Conservation (phyloP, 2,329 filamentous ascomycete genomes). For the Ophiosphaerella herpotricha region DNA sequence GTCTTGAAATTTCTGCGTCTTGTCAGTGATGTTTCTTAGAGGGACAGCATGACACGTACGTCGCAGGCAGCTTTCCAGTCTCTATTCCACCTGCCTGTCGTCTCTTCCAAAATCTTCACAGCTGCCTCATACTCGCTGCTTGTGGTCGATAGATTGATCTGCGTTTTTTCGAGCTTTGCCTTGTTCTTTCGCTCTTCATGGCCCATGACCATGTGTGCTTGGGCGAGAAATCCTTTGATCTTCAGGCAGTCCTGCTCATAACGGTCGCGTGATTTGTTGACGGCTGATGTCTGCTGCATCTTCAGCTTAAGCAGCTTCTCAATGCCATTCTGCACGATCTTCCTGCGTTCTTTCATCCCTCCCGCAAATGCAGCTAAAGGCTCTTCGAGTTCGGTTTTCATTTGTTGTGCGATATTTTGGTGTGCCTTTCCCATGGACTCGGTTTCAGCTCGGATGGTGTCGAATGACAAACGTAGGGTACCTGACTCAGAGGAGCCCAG, state of each 20-base stretch:
- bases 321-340: slow-evolving; percentile 92
- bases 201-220: slow-evolving; percentile 99
- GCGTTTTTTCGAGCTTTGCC: slow-evolving; percentile 97
- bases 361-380: slow-evolving; percentile 89
- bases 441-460: slow-evolving; percentile 84
- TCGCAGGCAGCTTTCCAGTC: slow-evolving; percentile 98
- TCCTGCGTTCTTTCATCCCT: slow-evolving; percentile 93
- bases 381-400: slow-evolving; percentile 96
- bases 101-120: slow-evolving; percentile 92
- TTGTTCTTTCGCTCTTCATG: slow-evolving; percentile 99
- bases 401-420: slow-evolving; percentile 84
- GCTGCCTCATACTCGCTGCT: slow-evolving; percentile 93
- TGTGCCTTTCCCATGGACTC: slow-evolving; percentile 95
- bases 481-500: slow-evolving; percentile 87
- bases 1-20: slow-evolving; percentile 87
- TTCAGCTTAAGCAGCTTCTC: slow-evolving; percentile 95
- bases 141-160: slow-evolving; percentile 88
- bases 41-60: slow-evolving; percentile 42
- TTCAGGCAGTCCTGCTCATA: slow-evolving; percentile 98
- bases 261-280: slow-evolving; percentile 94
- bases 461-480: slow-evolving; percentile 80
- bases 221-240: slow-evolving; percentile 97
- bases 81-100: slow-evolving; percentile 92
- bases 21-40: slow-evolving; percentile 8
- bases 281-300: slow-evolving; percentile 83